Evolutionary conservation across 331 rosid genomes (phyloP).

Genomic region (Cucumis variabilis): DNA sequence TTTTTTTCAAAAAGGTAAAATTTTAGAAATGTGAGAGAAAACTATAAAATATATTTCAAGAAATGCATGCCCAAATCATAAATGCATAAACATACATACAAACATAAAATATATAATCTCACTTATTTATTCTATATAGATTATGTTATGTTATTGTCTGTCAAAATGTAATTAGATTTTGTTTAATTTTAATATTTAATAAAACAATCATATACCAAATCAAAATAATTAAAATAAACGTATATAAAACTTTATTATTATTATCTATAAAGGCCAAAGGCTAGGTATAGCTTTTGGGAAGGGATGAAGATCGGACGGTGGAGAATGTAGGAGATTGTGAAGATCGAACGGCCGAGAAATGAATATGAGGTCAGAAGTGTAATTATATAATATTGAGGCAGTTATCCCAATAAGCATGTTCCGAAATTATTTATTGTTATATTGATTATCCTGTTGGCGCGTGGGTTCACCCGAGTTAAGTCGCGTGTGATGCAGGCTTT

Average conservation of each 20-base stretch:
- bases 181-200: neutral
- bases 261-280: neutral
- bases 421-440: neutral
- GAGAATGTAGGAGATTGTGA: neutral
- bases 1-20: neutral
- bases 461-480: neutral
- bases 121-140: neutral
- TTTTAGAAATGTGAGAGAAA: neutral
- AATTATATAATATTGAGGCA: conserved; percentile 21
- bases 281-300: neutral
- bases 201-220: neutral
- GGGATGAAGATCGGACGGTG: conserved; percentile 1
- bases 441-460: neutral
- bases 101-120: neutral
- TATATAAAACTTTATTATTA: neutral
- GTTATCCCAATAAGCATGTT: conserved; percentile 49
- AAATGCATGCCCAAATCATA: neutral
- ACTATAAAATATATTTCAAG: neutral
- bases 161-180: neutral
- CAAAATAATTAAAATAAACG: neutral
- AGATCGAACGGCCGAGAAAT: neutral
- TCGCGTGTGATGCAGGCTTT: conserved; percentile 18
- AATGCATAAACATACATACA: neutral
- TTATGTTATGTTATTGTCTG: neutral
- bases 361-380: neutral